Evolutionary conservation across 176 grass and related monocot species (phyloP), one percentile per base, ranked within the genome.

Genomic region (Metroxylon sagu): DNA sequence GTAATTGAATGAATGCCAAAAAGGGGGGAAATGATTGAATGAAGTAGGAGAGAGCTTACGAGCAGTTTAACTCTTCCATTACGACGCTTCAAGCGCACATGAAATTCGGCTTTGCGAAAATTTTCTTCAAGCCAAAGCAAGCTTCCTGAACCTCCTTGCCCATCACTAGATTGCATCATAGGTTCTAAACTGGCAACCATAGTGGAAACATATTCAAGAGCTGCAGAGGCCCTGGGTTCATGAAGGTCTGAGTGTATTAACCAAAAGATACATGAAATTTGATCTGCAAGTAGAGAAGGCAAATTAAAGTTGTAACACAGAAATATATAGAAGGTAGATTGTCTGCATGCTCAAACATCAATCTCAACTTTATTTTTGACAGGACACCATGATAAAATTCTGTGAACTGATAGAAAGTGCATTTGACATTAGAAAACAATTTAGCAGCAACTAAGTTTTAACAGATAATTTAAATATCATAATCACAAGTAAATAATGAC

Each of bases 251-350:
- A 70, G 78, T 83, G 84, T 56, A 97, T 77, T 80, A 91, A 74
- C 86, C 87, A 91, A 80, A 97, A 85, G 30, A 97, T 77, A n/a
- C 80, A 91, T 74, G 87, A 97, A 79, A 88, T 64, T 77, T 80
- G 79, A 74, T 97, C 92, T 97, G 81, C 68, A 88, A 85, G 55
- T 48, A 23, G 21, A 61, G 58, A 54, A 73, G 5, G 26, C 14
- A 19, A 19, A 57, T 49, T n/a, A 48, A 48, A 48, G 15, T 57
- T 69, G 52, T 35, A 35, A 35, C 31, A 0, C 21, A 23, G 21
- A 23, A 23, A 23, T 23, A 23, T 23, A 35, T 35, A 5, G 6
- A 35, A 10, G 35, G 35, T 43, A 1, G 10, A 43, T 43, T 14
- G 35, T 43, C 35, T 43, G 10, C 35, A 43, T 43, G 8, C 5